Conservation (phyloP, 345 rosid genomes). For the Murraya koenigii region DNA sequence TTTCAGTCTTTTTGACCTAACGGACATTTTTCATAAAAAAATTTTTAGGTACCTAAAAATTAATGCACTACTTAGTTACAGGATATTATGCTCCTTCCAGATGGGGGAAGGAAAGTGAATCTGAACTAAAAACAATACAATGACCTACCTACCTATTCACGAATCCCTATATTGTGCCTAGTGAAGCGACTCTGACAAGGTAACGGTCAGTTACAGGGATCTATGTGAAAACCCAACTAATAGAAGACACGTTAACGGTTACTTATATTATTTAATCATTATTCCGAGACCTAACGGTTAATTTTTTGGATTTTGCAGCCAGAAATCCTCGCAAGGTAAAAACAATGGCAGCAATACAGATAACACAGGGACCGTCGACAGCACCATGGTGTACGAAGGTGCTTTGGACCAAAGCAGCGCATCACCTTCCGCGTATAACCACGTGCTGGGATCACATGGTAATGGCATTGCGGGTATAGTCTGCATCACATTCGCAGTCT, state of each 20-base stretch:
- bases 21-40: background rate
- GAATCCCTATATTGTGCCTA: background rate
- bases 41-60: background rate
- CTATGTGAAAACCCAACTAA: background rate
- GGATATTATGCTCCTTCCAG: background rate
- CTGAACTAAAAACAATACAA: background rate
- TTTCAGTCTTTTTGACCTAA: background rate
- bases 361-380: slow-evolving; percentile 22
- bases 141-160: background rate
- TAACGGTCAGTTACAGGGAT: slow-evolving; percentile 16
- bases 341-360: slow-evolving; percentile 18
- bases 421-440: slow-evolving; percentile 31
- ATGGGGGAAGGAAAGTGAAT: background rate
- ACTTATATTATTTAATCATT: background rate
- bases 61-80: background rate
- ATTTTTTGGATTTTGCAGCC: slow-evolving; percentile 39
- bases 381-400: slow-evolving; percentile 74
- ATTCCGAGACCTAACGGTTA: slow-evolving; percentile 22
- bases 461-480: slow-evolving; percentile 16
- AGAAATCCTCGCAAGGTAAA: slow-evolving; percentile 52
- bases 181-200: background rate
- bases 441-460: slow-evolving; percentile 23
- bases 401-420: slow-evolving; percentile 43
- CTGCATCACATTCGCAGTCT: slow-evolving; percentile 33
- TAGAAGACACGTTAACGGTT: slow-evolving; percentile 12